Evolutionary conservation across 305 asterid species (phyloP).

Genomic region (Solanum hybrid): DNA sequence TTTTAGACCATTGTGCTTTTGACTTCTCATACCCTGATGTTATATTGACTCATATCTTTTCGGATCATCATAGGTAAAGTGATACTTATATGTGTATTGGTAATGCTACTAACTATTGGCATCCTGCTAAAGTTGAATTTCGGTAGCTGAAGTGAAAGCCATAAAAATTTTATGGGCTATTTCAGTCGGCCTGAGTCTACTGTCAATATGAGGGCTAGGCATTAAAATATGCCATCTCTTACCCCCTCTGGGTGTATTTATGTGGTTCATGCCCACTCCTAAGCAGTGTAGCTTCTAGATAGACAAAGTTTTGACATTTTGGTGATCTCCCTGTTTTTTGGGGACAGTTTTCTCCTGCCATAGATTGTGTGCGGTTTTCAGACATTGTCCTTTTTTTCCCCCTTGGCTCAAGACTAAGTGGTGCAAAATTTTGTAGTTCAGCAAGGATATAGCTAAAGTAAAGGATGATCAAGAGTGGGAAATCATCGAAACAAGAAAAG

Average conservation of each 20-base stretch:
- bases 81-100: neutral
- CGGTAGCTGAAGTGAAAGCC: neutral
- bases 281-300: neutral
- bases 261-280: neutral
- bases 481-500: slow-evolving; percentile 70
- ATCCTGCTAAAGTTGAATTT: neutral
- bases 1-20: neutral
- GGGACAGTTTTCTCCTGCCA: neutral
- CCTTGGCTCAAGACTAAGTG: neutral
- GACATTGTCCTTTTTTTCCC: neutral
- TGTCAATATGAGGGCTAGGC: neutral
- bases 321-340: neutral
- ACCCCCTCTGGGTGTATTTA: neutral
- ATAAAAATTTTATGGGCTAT: neutral
- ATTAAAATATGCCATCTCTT: neutral
- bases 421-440: slow-evolving; percentile 20
- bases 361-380: neutral
- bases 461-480: slow-evolving; percentile 94
- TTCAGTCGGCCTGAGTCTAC: neutral
- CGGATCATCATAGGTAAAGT: neutral
- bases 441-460: slow-evolving; percentile 88
- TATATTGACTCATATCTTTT: neutral
- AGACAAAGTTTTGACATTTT: neutral
- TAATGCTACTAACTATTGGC: neutral
- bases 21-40: neutral